Base-by-base conservation (phyloP, 805 yeast genomes). In the Suhomyces vadensis region DNA sequence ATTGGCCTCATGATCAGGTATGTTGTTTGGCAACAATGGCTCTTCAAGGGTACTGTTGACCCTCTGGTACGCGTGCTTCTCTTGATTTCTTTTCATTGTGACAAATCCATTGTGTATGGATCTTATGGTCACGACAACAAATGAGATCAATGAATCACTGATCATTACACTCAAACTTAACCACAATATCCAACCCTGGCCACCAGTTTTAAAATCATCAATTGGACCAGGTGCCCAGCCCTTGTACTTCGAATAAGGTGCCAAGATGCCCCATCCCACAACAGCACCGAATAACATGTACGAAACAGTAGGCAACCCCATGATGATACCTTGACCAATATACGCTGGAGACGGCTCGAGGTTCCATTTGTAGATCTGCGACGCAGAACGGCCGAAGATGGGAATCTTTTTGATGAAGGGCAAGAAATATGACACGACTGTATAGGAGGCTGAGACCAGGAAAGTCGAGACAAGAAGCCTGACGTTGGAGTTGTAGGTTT, bases 121-220 rank as follows among this genome's bases (percentile, higher is more conserved):
- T 48, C 69, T 78, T 2, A 63, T 49, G 0, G 82, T 72, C 5
- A 85, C 81, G 3, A 85, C 85, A 0, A 79, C 48, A 54, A 92
- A 86, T 1, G 95, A 85, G 3, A 91, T 87, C 3, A 88, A 71
- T 6, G 96, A 86, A 60, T 92, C 99, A 39, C 88, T 83, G 14
- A 92, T 88, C 99, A 92, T 92, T 39, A 91, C 89, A 19, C 97
- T 83, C 52, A 92, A 74, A 60, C 95, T 83, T 43, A 90, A 73
- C 99, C 99, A 92, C 61, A 92, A 72, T 43, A 94, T 88, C 99
- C 99, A 92, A 5, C 98, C 99, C 59, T 92, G 97, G 1, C 91
- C 87, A 3, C 98, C 98, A 20, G 79, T 75, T 55, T 87, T 83
- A 97, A 97, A 94, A 65, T 90, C 96, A 58, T 86, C 94, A 1